A percentile compares a stretch with the other conserved stretches of the same genome.
Evolutionary conservation across 1,139 yeast genomes (phyloP).

Genomic region (Yamadazyma jaroonii): DNA sequence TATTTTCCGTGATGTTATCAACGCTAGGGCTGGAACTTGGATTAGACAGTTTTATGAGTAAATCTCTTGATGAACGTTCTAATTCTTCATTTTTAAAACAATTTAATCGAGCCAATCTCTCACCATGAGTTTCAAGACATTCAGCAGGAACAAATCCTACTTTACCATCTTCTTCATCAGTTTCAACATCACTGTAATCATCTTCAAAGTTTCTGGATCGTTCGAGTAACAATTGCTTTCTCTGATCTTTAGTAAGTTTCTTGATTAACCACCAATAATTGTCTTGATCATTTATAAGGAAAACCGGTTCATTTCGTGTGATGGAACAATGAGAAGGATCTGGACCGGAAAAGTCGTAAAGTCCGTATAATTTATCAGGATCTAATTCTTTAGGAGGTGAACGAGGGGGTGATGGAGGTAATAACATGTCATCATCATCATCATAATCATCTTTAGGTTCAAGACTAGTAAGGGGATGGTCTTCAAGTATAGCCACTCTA

Average conservation of each 20-base stretch:
- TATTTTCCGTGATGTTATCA: constrained; percentile 9
- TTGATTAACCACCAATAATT: constrained; percentile 96
- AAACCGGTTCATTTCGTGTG: constrained; percentile 77
- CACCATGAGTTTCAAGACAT: constrained; percentile 86
- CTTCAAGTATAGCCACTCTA: neutral
- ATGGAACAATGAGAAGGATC: constrained; percentile 91
- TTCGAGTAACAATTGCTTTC: constrained; percentile 17
- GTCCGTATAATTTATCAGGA: constrained; percentile 80
- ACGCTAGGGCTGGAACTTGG: constrained; percentile 8
- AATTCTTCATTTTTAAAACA: constrained; percentile 88
- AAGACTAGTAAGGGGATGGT: neutral
- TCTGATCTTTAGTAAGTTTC: constrained; percentile 47
- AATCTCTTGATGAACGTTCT: constrained; percentile 34
- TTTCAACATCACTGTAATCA: constrained; percentile 13
- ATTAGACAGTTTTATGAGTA: constrained; percentile 8
- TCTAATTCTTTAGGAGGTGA: constrained; percentile 83
- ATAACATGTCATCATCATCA: constrained; percentile 22
- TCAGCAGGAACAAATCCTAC: constrained; percentile 98
- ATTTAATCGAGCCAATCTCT: constrained; percentile 85
- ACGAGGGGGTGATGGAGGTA: constrained; percentile 66
- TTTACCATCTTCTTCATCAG: constrained; percentile 54
- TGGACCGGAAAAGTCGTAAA: constrained; percentile 86
- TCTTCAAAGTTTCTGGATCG: constrained; percentile 11
- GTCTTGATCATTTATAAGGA: constrained; percentile 81
- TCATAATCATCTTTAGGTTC: constrained; percentile 1